Evolutionary conservation across 805 yeast species (phyloP).

Genomic region (Candida wancherniae): DNA sequence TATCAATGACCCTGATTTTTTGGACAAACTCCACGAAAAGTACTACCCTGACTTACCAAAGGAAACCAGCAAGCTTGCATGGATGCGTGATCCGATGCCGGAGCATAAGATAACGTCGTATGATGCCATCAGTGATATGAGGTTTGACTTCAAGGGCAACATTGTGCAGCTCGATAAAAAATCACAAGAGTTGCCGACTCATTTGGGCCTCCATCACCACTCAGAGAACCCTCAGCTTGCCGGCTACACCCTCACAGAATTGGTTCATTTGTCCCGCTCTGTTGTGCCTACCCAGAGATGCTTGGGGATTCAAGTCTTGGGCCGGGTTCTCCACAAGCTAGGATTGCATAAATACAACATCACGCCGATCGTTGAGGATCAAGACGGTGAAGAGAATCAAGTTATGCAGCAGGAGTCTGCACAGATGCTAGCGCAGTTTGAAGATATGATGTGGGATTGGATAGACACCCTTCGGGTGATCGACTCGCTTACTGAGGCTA

Average conservation of each 20-base stretch:
- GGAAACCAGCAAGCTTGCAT: conserved; percentile 74
- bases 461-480: conserved; percentile 58
- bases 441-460: conserved; percentile 63
- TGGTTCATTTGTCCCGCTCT: conserved; percentile 74
- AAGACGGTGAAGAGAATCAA: conserved; percentile 28
- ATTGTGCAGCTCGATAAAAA: conserved; percentile 47
- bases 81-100: conserved; percentile 78
- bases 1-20: conserved; percentile 72
- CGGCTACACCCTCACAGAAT: conserved; percentile 84
- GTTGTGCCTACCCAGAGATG: conserved; percentile 81
- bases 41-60: conserved; percentile 87
- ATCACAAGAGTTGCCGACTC: conserved; percentile 40
- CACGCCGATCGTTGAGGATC: conserved; percentile 39
- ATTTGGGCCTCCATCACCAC: conserved; percentile 84
- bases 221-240: conserved; percentile 83
- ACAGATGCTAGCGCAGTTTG: conserved; percentile 37
- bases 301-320: conserved; percentile 79
- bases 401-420: conserved; percentile 35
- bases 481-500: conserved; percentile 61
- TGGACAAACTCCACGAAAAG: conserved; percentile 72
- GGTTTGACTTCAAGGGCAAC: conserved; percentile 87
- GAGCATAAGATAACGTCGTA: conserved; percentile 37
- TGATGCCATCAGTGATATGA: conserved; percentile 58
- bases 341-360: conserved; percentile 58
- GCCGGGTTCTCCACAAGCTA: conserved; percentile 78